Percentiles rank a stretch among this genome's conserved stretches.
Evolutionary conservation across 2,329 filamentous ascomycete species (phyloP).

Genomic region (Xylaria sp.): DNA sequence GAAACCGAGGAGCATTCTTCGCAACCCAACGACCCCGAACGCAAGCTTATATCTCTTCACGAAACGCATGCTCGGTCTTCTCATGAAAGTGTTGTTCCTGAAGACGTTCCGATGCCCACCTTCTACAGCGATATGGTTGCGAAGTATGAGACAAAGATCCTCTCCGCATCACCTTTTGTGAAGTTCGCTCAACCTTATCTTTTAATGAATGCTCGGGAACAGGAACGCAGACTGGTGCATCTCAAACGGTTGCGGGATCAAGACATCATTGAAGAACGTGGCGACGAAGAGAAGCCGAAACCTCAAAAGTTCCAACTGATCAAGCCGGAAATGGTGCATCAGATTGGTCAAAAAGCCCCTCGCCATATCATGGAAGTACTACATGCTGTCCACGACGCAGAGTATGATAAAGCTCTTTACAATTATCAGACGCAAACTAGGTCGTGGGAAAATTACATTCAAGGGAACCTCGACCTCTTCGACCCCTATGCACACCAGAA

Average conservation of each 20-base stretch:
- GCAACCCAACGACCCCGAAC: conserved; percentile 12
- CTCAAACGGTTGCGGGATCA: conserved; percentile 86
- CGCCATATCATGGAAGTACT: conserved; percentile 91
- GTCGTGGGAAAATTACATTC: conserved; percentile 95
- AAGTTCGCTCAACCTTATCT: conserved; percentile 95
- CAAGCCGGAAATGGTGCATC: conserved; percentile 93
- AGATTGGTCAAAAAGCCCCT: conserved; percentile 80
- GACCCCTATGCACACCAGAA: conserved; percentile 97
- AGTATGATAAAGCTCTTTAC: conserved; percentile 94
- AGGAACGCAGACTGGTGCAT: conserved; percentile 85
- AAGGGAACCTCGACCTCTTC: conserved; percentile 87
- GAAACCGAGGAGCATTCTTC: conserved; percentile 35
- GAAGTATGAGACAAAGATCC: conserved; percentile 89
- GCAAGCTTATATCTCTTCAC: conserved; percentile 53
- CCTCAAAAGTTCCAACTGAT: conserved; percentile 87
- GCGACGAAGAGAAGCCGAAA: conserved; percentile 69
- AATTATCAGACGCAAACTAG: conserved; percentile 94
- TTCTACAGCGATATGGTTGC: conserved; percentile 96
- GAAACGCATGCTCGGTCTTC: conserved; percentile 56
- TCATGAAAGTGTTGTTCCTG: conserved; percentile 70
- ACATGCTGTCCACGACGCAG: conserved; percentile 93
- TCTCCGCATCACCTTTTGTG: conserved; percentile 96
- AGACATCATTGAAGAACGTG: conserved; percentile 66
- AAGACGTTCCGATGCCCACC: conserved; percentile 85
- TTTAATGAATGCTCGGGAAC: conserved; percentile 88